Percentiles rank a stretch among this genome's conserved stretches.
These are phyloP conservation scores for Aspergillus bridgeri DNA, from an alignment of 495 filamentous ascomycete species.

Conservation along the genomic window DNA sequence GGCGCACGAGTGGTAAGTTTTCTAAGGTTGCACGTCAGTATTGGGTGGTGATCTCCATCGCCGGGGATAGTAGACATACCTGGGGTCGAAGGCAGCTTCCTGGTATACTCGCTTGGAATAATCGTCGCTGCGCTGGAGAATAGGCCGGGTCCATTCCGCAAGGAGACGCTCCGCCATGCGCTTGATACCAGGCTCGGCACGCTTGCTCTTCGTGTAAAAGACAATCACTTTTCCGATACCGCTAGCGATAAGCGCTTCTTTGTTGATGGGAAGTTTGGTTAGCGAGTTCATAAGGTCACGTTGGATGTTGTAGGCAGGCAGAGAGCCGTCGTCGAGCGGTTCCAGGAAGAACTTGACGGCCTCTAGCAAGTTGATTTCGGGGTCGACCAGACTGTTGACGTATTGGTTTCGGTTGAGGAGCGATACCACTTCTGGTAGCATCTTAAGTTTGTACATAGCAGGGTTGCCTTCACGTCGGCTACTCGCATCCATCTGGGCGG, in stretches of 20 bases:
- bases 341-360: constrained; percentile 97
- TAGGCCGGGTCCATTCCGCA: constrained; percentile 94
- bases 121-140: constrained; percentile 87
- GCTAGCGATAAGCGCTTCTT: constrained; percentile 81
- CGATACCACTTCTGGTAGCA: constrained; percentile 87
- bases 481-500: constrained; percentile 79
- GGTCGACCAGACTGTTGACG: constrained; percentile 81
- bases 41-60: constrained; percentile 3
- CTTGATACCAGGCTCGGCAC: constrained; percentile 82
- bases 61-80: constrained; percentile 33
- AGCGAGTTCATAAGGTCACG: constrained; percentile 85
- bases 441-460: constrained; percentile 87
- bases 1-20: constrained; percentile 48
- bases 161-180: constrained; percentile 85
- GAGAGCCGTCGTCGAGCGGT: constrained; percentile 83
- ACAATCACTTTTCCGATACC: constrained; percentile 94
- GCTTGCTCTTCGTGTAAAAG: constrained; percentile 94
- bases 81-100: constrained; percentile 56
- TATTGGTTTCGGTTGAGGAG: constrained; percentile 82
- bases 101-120: constrained; percentile 73
- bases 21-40: constrained; percentile 23
- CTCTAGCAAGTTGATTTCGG: constrained; percentile 90
- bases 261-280: constrained; percentile 76
- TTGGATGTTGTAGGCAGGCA: constrained; percentile 96
- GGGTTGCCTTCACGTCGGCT: constrained; percentile 73